phyloP scores from a whole-genome alignment of 441 rosid genomes.

The Capsella rubella region DNA sequence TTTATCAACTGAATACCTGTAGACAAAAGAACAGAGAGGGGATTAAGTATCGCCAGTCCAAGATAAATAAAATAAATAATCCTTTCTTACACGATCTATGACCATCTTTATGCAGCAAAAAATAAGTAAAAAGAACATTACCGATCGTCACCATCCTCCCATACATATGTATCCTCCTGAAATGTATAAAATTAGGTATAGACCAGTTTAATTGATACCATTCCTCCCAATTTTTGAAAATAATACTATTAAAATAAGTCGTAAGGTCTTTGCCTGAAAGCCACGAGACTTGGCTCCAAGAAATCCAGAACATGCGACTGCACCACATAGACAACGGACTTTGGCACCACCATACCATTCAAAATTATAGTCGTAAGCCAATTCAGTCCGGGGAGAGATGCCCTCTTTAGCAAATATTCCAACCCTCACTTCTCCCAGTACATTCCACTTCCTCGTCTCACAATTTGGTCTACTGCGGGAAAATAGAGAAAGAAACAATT shows the following conservation, averaged over 20 bases:
- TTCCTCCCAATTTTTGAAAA: not conserved
- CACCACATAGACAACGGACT: slow-evolving; percentile 97
- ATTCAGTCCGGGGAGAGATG: slow-evolving; percentile 70
- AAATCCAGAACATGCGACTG: slow-evolving; percentile 84
- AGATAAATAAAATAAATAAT: not conserved
- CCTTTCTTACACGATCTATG: not conserved
- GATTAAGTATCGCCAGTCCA: not conserved
- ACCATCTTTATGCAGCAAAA: not conserved
- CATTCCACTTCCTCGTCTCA: slow-evolving; percentile 98
- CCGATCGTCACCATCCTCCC: slow-evolving; percentile 99
- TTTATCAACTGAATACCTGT: slow-evolving; percentile 87
- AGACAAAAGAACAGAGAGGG: slow-evolving; percentile 23
- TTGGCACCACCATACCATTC: slow-evolving; percentile 98
- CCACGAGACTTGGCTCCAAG: slow-evolving; percentile 99
- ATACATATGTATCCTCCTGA: slow-evolving; percentile 90
- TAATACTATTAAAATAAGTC: not conserved
- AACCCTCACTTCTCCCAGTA: slow-evolving; percentile 89
- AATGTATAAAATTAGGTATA: slow-evolving; percentile 5
- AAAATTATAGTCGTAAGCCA: slow-evolving; percentile 87
- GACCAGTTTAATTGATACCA: not conserved
- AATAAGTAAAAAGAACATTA: slow-evolving; percentile 34
- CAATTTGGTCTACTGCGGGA: slow-evolving; percentile 86
- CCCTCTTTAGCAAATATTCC: slow-evolving; percentile 93
- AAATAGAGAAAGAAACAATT: slow-evolving; percentile 23
- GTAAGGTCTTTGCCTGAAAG: slow-evolving; percentile 69